phyloP scores from a whole-genome alignment of 139 green algal genomes.

The Tetraselmis chui region DNA sequence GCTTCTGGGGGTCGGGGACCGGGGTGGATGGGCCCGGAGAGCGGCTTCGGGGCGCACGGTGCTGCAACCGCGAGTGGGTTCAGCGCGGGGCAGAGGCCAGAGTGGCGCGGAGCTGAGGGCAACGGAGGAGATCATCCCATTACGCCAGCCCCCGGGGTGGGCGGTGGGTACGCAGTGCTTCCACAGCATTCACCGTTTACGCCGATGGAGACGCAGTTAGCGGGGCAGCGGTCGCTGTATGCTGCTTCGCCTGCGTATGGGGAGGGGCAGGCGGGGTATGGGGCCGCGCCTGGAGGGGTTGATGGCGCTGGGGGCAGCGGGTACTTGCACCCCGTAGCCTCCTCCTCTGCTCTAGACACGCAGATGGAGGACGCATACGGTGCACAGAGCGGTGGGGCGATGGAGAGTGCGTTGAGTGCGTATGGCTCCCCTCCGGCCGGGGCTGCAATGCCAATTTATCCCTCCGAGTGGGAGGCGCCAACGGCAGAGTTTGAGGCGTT shows the following conservation, averaged over 20 bases:
- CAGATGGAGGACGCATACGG: not conserved
- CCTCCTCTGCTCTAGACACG: too few relatives aligned
- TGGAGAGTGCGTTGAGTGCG: not conserved
- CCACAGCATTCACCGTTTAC: not conserved
- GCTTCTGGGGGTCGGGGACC: not conserved
- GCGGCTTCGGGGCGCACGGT: too few relatives aligned
- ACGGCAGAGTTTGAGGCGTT: slow-evolving; percentile 52
- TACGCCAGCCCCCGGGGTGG: too few relatives aligned
- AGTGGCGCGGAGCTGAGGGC: too few relatives aligned
- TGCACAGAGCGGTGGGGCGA: not conserved
- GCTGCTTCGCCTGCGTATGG: not conserved
- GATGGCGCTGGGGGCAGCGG: too few relatives aligned
- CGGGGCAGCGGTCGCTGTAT: not conserved
- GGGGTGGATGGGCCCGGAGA: not conserved
- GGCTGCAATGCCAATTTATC: not conserved
- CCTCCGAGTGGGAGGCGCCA: slow-evolving; percentile 48
- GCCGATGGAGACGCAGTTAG: not conserved
- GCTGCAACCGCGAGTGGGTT: too few relatives aligned
- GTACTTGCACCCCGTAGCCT: too few relatives aligned
- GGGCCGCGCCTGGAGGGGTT: too few relatives aligned
- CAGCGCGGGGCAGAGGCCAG: too few relatives aligned
- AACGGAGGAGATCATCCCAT: too few relatives aligned
- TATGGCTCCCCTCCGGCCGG: not conserved
- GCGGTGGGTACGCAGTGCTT: too few relatives aligned
- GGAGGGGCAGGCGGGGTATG: not conserved